Evolutionary conservation across 345 rosid genomes (phyloP), one percentile per base, ranked within the genome.

Genomic region (Citrus glauca): DNA sequence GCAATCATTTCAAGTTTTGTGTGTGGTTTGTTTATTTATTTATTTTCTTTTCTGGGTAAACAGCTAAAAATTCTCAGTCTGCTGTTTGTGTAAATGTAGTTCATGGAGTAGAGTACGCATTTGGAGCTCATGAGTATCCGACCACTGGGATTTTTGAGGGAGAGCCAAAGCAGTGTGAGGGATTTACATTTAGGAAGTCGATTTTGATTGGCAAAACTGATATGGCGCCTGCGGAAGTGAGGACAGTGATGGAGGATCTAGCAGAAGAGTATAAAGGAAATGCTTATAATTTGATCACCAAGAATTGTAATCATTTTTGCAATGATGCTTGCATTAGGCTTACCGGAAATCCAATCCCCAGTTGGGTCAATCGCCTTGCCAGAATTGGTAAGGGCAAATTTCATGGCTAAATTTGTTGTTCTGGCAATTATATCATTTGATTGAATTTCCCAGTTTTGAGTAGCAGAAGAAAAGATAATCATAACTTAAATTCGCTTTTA

Each of bases 261-360:
- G 90, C 98, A 25, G 89, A 86, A 60, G 82, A 80, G 17, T 97
- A 90, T 74, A 86, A 79, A 81, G 98, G 99, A n/a, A 91, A 90
- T 82, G 92, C 94, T 9, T 94, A 97, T 74, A 91, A 94, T 84
- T 84, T 94, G 71, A 97, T 97, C 65, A 90, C 98, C 66, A 97
- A 94, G 87, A 97, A 94, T 79, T 97, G 98, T 78, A 97, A 97
- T 85, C 99, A 97, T 86, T 97, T 97, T 85, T 97, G 98, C 87
- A 88, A 97, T 16, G 94, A 90, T 64, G 95, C 93, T 71, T 94
- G 98, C 78, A 48, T 94, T 56, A 87, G 82, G 71, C 81, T 97
- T 56, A 87, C 98, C 5, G 95, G 93, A 28, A 97, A 93, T 81
- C 92, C 93, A 24, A 94, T 97, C 67, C 98, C 99, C 9, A 91